phyloP scores from a whole-genome alignment of 495 filamentous ascomycete species.

The Penicillium simplicissimum region DNA sequence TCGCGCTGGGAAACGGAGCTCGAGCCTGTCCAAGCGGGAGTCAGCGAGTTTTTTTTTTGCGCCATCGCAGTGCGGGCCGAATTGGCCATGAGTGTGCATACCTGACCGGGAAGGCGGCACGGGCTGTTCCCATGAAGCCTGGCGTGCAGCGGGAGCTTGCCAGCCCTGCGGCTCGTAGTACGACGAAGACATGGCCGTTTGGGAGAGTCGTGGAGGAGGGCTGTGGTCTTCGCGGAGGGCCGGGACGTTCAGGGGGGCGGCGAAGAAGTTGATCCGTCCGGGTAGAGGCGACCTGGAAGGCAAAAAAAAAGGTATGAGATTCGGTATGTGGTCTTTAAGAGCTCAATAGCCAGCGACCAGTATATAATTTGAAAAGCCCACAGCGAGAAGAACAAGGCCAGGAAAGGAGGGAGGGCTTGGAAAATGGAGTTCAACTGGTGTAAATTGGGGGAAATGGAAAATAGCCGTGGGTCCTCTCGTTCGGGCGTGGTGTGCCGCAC shows the following conservation, averaged over 20 bases:
- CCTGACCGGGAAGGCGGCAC: constrained; percentile 86
- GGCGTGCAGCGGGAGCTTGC: constrained; percentile 63
- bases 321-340: constrained; percentile 1
- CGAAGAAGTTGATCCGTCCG: constrained; percentile 35
- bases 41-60: constrained; percentile 23
- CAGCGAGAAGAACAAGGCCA: neutral
- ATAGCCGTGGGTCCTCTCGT: constrained; percentile 19
- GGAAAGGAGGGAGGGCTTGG: constrained; percentile 1
- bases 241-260: constrained; percentile 32
- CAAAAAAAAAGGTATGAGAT: constrained; percentile 21
- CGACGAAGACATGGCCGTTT: constrained; percentile 65
- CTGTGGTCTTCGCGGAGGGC: constrained; percentile 14
- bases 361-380: neutral
- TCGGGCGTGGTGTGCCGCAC: constrained; percentile 10
- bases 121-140: constrained; percentile 79
- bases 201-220: constrained; percentile 14
- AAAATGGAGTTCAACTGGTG: neutral
- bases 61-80: constrained; percentile 15
- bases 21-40: constrained; percentile 56
- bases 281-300: constrained; percentile 30
- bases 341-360: neutral
- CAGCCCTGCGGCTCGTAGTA: constrained; percentile 90
- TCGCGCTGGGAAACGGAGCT: constrained; percentile 76
- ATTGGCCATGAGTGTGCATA: constrained; percentile 40
- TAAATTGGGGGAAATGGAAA: constrained; percentile 10